These are phyloP conservation scores for Geotrichum histeridarum DNA, from an alignment of 1,139 yeast genomes.

Conservation along the genomic window DNA sequence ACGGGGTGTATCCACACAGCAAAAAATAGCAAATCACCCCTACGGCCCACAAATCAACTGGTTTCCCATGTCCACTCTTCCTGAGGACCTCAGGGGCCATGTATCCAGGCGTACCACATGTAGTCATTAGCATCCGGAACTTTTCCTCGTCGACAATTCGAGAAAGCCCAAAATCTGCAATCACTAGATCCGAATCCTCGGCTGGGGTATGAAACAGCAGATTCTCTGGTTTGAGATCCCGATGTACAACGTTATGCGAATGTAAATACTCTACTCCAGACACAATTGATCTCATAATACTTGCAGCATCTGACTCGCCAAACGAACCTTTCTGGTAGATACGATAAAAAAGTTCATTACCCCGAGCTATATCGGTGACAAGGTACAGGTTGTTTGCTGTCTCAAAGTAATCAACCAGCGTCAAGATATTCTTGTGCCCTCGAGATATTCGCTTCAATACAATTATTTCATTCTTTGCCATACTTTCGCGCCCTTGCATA, in stretches of 20 bases:
- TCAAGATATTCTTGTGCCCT: conserved; percentile 56
- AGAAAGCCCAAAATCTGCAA: conserved; percentile 73
- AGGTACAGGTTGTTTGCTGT: conserved; percentile 56
- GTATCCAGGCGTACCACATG: conserved; percentile 67
- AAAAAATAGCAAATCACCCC: conserved; percentile 70
- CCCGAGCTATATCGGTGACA: conserved; percentile 62
- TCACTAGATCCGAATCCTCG: conserved; percentile 48
- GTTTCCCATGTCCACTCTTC: conserved; percentile 51
- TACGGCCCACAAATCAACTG: conserved; percentile 72
- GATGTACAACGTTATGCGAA: conserved; percentile 72
- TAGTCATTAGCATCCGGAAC: conserved; percentile 48
- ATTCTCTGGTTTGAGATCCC: conserved; percentile 93
- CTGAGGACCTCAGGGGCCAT: conserved; percentile 66
- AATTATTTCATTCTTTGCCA: conserved; percentile 53
- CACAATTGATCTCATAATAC: conserved; percentile 46
- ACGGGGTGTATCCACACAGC: conserved; percentile 73
- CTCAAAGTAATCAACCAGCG: conserved; percentile 65
- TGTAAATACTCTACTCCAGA: conserved; percentile 64
- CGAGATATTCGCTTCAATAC: conserved; percentile 46
- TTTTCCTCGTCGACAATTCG: conserved; percentile 44
- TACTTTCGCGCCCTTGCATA: conserved; percentile 44
- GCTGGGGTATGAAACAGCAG: conserved; percentile 51
- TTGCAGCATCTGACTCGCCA: conserved; percentile 49
- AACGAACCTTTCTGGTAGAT: conserved; percentile 50
- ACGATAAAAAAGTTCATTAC: conserved; percentile 65